phyloP scores from a whole-genome alignment of 192 early-diverging fungal species.

The Thamnidium elegans region DNA sequence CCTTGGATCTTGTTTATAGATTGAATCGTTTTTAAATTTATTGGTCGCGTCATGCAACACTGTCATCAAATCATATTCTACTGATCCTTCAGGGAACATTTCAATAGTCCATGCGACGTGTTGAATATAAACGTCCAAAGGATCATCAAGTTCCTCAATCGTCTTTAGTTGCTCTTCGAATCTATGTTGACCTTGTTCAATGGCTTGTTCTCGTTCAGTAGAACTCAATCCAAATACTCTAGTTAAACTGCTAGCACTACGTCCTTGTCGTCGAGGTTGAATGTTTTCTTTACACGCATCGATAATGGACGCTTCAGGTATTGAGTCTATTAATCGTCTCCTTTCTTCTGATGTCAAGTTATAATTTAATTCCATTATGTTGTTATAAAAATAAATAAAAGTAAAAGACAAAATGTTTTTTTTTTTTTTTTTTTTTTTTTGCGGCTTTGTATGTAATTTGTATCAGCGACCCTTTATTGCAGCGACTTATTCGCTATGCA shows the following conservation, averaged over 20 bases:
- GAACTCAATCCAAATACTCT: not conserved
- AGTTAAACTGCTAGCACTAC: not conserved
- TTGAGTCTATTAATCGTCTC: not conserved
- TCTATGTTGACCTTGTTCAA: not conserved
- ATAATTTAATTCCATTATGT: no score
- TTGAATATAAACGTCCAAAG: not conserved
- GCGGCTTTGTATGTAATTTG: no score
- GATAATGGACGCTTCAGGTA: not conserved
- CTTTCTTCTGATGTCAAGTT: slow-evolving; percentile 3
- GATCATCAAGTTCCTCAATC: not conserved
- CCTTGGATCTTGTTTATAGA: not conserved
- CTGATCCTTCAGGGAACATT: not conserved
- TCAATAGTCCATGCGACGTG: not conserved
- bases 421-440: no score
- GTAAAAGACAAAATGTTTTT: no score
- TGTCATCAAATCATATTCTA: not conserved
- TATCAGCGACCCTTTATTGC: no score
- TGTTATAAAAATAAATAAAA: no score
- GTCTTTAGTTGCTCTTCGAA: not conserved
- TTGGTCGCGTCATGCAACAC: not conserved
- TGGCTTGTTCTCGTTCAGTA: not conserved
- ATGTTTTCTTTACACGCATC: slow-evolving; percentile 5
- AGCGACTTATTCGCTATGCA: no score
- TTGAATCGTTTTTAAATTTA: not conserved
- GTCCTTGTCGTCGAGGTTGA: not conserved